Evolutionary conservation across 495 filamentous ascomycete species (phyloP), one percentile per base, ranked within the genome.

Genomic region (Penicillium goetzii): DNA sequence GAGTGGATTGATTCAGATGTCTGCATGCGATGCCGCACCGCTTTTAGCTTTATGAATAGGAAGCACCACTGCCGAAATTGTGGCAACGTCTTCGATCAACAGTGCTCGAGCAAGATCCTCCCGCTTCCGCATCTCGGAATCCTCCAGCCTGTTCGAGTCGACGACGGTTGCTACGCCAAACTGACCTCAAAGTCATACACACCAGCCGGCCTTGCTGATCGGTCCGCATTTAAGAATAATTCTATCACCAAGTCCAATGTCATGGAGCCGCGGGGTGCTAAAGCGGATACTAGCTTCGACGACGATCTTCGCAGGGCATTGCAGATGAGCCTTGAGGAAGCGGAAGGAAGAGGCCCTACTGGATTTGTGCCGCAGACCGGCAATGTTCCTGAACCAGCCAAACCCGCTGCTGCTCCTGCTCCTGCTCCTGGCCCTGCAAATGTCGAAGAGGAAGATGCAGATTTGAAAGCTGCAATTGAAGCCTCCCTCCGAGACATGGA

Each of bases 41-140:
- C 92, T 7, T 99, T 99, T 70, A 97, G 91, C 36, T 98, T 98
- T 71, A 98, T 92, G 61, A 99, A 99, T 73, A 87, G 95, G 69
- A 99, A 97, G 68, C 95, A 99, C 69, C 95, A 99, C 74, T 99
- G 95, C 68, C 87, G 95, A 49, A 99, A 99, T 71, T 99, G 95
- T 69, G 95, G 95, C 25, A 97, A 93, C 73, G 95, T 96, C 58
- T 99, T 98, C 73, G 93, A 96, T 70, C 90, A 91, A 58, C 86
- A 93, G 67, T 99, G 95, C 68, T 97, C 93, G 19, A 88, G 88
- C 79, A 98, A 98, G 76, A 86, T 84, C 10, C 81, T 97, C 43
- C 90, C 95, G 10, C 77, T 99, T 11, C 96, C 95, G 15, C 94
- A 97, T 72, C 84, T 99, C 14, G 95, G 95, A 64, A 98, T 99